phyloP scores from a whole-genome alignment of 1,139 yeast genomes.

The Saccharomycopsis hybrid region DNA sequence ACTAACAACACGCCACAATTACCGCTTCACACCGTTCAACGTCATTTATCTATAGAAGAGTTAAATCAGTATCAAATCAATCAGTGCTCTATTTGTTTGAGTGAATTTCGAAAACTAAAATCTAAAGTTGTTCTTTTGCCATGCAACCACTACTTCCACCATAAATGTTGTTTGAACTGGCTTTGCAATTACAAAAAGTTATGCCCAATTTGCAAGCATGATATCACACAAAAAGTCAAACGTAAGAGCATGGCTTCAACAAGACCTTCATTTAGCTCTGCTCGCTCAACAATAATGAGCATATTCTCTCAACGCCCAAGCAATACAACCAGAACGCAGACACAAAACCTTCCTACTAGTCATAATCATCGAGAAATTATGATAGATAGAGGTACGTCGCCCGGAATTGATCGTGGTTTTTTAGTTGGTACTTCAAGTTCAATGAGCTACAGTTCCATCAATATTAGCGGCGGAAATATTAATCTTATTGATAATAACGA shows the following conservation, averaged over 20 bases:
- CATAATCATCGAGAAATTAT: background rate
- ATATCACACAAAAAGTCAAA: conserved; percentile 12
- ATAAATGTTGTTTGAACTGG: conserved; percentile 20
- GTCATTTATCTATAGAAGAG: conserved; percentile 14
- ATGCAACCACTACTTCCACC: conserved; percentile 20
- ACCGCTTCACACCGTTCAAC: background rate
- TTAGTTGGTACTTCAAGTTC: background rate
- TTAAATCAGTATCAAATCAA: conserved; percentile 16
- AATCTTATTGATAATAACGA: no score
- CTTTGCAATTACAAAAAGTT: conserved; percentile 16
- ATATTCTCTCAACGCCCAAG: no score
- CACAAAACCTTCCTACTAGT: background rate
- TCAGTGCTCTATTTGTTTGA: conserved; percentile 19
- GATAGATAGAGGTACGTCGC: conserved; percentile 16
- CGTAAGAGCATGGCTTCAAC: no score
- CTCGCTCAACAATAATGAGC: conserved; percentile 1
- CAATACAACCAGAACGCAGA: no score
- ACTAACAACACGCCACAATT: background rate
- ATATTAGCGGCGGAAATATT: no score
- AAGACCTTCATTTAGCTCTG: background rate
- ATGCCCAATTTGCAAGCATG: conserved; percentile 21
- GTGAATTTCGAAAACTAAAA: conserved; percentile 13
- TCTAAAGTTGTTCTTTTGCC: conserved; percentile 18
- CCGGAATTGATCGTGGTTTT: background rate
- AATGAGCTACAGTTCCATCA: conserved; percentile 8